Evolutionary conservation across 2,329 filamentous ascomycete species (phyloP), one percentile per base, ranked within the genome.

Genomic region (Tolypocladium tropicale): DNA sequence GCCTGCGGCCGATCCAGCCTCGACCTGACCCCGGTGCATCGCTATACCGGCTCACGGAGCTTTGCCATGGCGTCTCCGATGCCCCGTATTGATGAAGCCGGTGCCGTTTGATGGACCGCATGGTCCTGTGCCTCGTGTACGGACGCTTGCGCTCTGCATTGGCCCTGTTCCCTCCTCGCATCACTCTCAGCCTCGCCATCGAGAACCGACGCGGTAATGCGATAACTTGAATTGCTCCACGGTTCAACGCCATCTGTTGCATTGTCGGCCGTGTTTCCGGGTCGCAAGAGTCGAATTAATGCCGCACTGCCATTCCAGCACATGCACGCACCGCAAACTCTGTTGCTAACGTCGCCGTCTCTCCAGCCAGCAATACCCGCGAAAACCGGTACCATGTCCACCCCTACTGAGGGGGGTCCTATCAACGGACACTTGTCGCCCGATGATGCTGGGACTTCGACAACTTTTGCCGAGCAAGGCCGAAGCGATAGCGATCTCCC

Each of bases 401-500:
- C 78, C 73, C 79, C 82, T 68, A 77, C 79, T 65, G 77, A 84
- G 72, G 73, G 75, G 63, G 78, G 82, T 73, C 77, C 83, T 67
- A 78, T 80, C 66, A 89, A 90, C 73, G 87, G 86, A 68, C 81
- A 85, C 71, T 68, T 76, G 64, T 81, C 82, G 68, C 79, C 82
- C 63, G 72, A 77, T 61, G 75, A 77, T 63, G 73, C 77, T 62
- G 71, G 67, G 57, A 68, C 67, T 55, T 69, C 71, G 55, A 66
- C 68, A 58, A 64, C 71, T 53, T 69, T 73, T 60, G 70, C 72
- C 59, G 72, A 70, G 52, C 63, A 61, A 50, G 61, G 58, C 52
- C 62, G 54, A 56, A 64, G 61, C 72, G 89, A 90, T 64, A 90
- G 84, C 78, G 89, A 91, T 64, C 78, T 88, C 58, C 91, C 89